These are phyloP conservation scores for Camelina laxa DNA, from an alignment of 345 rosid species.

Conservation along the genomic window DNA sequence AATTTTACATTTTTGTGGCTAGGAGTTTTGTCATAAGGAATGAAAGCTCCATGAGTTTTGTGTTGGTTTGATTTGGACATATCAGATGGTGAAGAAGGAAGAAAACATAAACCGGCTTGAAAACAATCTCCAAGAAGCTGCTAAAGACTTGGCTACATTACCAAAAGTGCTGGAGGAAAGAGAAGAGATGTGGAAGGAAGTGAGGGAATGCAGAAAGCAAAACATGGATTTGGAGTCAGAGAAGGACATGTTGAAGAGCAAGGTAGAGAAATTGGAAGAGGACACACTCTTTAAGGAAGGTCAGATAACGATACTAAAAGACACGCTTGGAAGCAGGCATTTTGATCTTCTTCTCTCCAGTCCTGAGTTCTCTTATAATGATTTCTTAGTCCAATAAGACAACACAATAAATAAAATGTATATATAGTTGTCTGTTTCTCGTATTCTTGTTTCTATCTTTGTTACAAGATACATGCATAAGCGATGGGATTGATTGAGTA, in stretches of 20 bases:
- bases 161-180: constrained; percentile 83
- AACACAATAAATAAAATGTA: constrained; percentile 10
- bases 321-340: constrained; percentile 57
- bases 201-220: constrained; percentile 65
- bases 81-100: constrained; percentile 77
- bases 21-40: not conserved
- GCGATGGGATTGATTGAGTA: too few species aligned
- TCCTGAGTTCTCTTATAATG: constrained; percentile 52
- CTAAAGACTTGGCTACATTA: constrained; percentile 60
- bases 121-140: constrained; percentile 62
- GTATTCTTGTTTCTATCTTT: constrained; percentile 6
- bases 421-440: constrained; percentile 9
- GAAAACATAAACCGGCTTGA: constrained; percentile 57
- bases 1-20: not conserved
- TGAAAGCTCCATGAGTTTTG: constrained; percentile 3
- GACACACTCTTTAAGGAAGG: constrained; percentile 88
- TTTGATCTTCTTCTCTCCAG: constrained; percentile 71
- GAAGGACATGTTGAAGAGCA: constrained; percentile 66
- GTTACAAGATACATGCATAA: not conserved
- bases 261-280: constrained; percentile 80
- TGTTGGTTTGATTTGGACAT: constrained; percentile 11
- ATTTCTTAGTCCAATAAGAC: constrained; percentile 39
- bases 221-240: constrained; percentile 82
- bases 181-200: constrained; percentile 80
- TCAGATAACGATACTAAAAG: constrained; percentile 85